Base-by-base conservation (phyloP, 1,284 basidiomycete species). In the Phylloporus sp. region DNA sequence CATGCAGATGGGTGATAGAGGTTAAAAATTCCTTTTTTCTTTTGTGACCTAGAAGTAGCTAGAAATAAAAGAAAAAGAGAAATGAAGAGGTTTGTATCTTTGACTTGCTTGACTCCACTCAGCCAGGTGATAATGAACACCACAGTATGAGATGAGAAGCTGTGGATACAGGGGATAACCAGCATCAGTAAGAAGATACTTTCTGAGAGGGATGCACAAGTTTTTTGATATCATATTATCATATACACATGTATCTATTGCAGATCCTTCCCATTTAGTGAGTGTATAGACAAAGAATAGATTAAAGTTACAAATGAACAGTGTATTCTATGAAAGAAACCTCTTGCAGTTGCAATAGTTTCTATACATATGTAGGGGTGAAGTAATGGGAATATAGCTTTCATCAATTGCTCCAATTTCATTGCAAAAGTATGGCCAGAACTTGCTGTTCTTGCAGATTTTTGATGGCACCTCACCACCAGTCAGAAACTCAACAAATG, bases 321-420 rank as follows among this genome's bases (percentile, higher is more conserved):
- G 29, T 1, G 4, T 2, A 10, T 60, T 60, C 45, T 61, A 32
- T 5, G 60, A 61, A 10, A 49, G 19, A 19, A 49, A 61, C 0
- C 23, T 45, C 15, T 61, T 61, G 10, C 17, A 10, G 32, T 61
- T 61, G 11, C 10, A 19, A 37, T 35, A 61, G 11, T n/a, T 25
- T 20, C 20, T 32, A 17, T 4, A 7, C 32, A 49, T 5, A 10
- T 6, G 7, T 14, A 17, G 14, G 12, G 45, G 45, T 14, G 27
- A 6, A 2, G 29, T 23, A 25, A 27, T 20, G 4, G 11, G 60
- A 11, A 60, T 49, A 32, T 62, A 35, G 15, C 11, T 35, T 1
- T 47, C 60, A 53, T 62, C n/a, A 6, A 61, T 61, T 39, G 49
- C 47, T 7, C 60, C 35, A 39, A 62, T 62, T 39, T n/a, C 15